Percentiles rank a stretch among this genome's conserved stretches.
phyloP scores from a whole-genome alignment of 2,329 filamentous ascomycete species.

The Falciphora oryzae region DNA sequence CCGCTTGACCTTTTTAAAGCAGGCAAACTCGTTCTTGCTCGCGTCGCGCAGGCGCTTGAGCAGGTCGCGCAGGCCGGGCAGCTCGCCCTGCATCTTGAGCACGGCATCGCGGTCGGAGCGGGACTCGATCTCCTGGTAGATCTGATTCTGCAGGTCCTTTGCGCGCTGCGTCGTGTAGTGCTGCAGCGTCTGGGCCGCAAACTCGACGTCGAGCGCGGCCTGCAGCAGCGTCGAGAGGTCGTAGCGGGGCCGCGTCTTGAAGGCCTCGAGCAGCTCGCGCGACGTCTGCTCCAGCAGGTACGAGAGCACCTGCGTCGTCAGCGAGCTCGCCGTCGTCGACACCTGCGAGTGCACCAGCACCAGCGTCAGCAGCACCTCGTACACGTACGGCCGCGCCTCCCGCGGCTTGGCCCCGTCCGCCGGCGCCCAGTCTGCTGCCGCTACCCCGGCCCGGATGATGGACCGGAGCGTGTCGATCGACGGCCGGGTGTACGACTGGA shows the following conservation, averaged over 20 bases:
- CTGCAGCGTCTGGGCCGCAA: slow-evolving; percentile 86
- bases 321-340: slow-evolving; percentile 67
- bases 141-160: slow-evolving; percentile 75
- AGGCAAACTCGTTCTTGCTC: slow-evolving; percentile 82
- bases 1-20: slow-evolving; percentile 63
- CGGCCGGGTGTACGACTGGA: slow-evolving; percentile 84
- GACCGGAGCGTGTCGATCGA: slow-evolving; percentile 60
- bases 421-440: slow-evolving; percentile 66
- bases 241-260: slow-evolving; percentile 63
- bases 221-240: slow-evolving; percentile 84
- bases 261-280: slow-evolving; percentile 73
- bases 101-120: slow-evolving; percentile 86
- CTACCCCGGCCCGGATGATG: slow-evolving; percentile 70
- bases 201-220: slow-evolving; percentile 94
- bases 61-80: slow-evolving; percentile 82
- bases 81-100: slow-evolving; percentile 71
- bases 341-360: slow-evolving; percentile 91
- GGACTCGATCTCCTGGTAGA: slow-evolving; percentile 80
- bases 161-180: slow-evolving; percentile 84
- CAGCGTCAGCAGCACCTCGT: slow-evolving; percentile 75
- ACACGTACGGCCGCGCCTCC: slow-evolving; percentile 82
- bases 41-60: slow-evolving; percentile 79
- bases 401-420: slow-evolving; percentile 50
- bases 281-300: slow-evolving; percentile 81
- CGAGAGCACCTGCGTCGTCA: slow-evolving; percentile 77